Evolutionary conservation across 768 basidiomycete species (phyloP).

Genomic region (Lyophyllum shimeji): DNA sequence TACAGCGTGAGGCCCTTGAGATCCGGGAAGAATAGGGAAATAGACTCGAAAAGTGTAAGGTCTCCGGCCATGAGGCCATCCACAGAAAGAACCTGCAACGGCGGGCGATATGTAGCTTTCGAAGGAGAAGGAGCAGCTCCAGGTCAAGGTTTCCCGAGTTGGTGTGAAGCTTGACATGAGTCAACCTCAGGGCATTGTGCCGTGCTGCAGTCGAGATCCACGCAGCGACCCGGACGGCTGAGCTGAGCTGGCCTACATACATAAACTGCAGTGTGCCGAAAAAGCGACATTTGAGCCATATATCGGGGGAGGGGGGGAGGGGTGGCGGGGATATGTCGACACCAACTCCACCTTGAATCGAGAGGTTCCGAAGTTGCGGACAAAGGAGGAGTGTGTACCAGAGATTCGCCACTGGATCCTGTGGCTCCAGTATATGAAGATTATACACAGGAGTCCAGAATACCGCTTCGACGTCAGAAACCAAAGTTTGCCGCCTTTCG

Average conservation of each 20-base stretch:
- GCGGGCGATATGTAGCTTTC: not conserved
- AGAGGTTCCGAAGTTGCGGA: not conserved
- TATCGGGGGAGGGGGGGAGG: not conserved
- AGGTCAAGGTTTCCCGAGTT: not conserved
- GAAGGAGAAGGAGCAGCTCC: not conserved
- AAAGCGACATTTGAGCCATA: conserved; percentile 2
- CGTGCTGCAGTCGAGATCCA: not conserved
- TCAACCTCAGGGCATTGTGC: not conserved
- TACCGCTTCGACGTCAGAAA: too few species aligned
- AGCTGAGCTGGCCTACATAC: not conserved
- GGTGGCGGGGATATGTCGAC: not conserved
- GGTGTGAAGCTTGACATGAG: not conserved
- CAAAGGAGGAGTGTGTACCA: conserved; percentile 1
- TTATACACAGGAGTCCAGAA: not conserved
- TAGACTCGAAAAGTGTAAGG: not conserved
- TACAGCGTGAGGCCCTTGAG: not conserved
- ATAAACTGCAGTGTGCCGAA: not conserved
- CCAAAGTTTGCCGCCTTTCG: not conserved
- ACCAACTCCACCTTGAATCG: not conserved
- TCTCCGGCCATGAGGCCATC: conserved; percentile 1
- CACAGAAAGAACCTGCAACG: not conserved
- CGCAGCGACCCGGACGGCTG: not conserved
- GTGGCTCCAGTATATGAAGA: not conserved
- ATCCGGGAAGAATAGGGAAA: not conserved
- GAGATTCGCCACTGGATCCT: not conserved